Evolutionary conservation across 176 grass and related monocot species (phyloP).

Genomic region (Avena sativa): DNA sequence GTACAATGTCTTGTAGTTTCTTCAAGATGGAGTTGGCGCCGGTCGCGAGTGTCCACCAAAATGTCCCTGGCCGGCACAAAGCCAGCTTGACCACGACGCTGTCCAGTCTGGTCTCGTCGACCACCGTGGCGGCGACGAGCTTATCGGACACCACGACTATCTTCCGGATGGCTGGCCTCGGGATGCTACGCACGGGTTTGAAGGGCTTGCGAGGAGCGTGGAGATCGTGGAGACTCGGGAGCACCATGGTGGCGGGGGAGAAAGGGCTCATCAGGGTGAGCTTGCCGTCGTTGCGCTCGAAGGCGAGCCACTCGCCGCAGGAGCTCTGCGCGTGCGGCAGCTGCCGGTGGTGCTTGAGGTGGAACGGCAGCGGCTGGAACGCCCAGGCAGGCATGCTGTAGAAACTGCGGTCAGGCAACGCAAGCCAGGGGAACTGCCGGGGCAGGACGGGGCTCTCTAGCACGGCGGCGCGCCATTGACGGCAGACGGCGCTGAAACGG

Average conservation of each 20-base stretch:
- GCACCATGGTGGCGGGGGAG: neutral
- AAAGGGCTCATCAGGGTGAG: neutral
- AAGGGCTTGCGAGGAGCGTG: neutral
- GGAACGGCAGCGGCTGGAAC: neutral
- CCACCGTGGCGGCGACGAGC: neutral
- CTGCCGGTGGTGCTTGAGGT: neutral
- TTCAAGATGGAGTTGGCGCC: neutral
- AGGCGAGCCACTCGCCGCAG: neutral
- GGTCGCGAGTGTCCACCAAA: too few relatives aligned
- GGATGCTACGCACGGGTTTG: neutral
- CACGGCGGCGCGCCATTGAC: neutral
- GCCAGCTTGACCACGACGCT: too few relatives aligned
- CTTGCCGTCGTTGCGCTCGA: neutral
- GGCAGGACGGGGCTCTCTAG: neutral
- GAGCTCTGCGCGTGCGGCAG: neutral
- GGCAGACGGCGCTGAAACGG: constrained; percentile 2
- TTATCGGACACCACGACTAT: neutral
- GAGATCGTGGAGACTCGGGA: neutral
- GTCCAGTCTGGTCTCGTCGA: too few relatives aligned
- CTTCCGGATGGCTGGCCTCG: neutral
- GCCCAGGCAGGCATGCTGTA: neutral
- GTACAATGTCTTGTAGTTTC: neutral
- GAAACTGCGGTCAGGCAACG: neutral
- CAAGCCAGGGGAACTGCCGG: neutral
- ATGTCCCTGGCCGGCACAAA: too few relatives aligned